Base-by-base conservation (phyloP, 106 monocot genomes). In the Phalaenopsis equestris region DNA sequence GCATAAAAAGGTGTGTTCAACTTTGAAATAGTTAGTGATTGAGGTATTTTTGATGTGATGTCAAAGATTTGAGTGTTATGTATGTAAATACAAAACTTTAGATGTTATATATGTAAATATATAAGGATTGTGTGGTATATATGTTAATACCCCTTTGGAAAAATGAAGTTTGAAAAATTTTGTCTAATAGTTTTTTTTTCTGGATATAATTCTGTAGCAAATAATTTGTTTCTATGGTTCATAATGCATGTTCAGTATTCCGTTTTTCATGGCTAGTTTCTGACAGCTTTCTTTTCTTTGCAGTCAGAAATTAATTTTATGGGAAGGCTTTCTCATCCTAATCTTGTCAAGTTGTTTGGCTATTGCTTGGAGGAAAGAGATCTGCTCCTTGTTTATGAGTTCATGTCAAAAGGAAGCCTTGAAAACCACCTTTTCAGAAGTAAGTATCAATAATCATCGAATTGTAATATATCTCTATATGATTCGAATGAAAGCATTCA, bases 371-470 rank as follows among this genome's bases (percentile, higher is more conserved):
- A 83, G 52, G 83, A 79, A 55, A 83, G 23, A 56, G 83, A 83
- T 41, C 70, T 83, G 24, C 78, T 83, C 3, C 78, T 83, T 56
- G 79, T 83, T 41, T 83, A 83, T 21, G 83, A 83, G 58, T 83
- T 74, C 67, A 79, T 83, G 83, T 72, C 83, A 36, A 83, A 83
- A 39, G 83, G 83, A 37, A 83, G 83, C 58, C 72, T 83, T 2
- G 83, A 83, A 56, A 83, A 83, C 57, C 83, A 83, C 72, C 83
- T 83, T 45, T 83, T 83, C 56, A 83, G 83, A 72, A 83, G 83
- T 83, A 52, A 74, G 74, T 74, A n/a, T 74, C 42, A 10, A 43
- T 74, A 7, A 3, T 0, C 37, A 11, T 37, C 37, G 1, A 5
- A 4, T 67, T 67, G 9, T 67, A 36, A 30, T 37, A 2, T 67